These are phyloP conservation scores for Nigrograna mackinnonii DNA, from an alignment of 2,329 filamentous ascomycete genomes.

Conservation along the genomic window DNA sequence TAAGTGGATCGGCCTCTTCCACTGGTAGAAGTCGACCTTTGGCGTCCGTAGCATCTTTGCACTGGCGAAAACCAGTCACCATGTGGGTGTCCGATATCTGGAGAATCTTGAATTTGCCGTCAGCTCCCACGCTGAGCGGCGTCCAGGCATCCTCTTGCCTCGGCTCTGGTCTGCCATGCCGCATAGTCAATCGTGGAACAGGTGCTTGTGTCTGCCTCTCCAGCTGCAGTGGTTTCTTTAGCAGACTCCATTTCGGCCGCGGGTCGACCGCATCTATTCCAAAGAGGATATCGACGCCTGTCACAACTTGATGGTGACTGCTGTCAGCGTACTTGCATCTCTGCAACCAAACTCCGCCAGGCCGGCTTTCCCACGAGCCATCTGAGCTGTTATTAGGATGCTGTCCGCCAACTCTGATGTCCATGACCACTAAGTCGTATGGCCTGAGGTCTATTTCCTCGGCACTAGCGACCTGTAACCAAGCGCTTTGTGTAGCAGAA, in stretches of 20 bases:
- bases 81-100: conserved; percentile 89
- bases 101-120: conserved; percentile 93
- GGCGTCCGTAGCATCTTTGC: conserved; percentile 77
- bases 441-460: conserved; percentile 72
- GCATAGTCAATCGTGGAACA: conserved; percentile 67
- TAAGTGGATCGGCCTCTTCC: conserved; percentile 87
- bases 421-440: conserved; percentile 75
- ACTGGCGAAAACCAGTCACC: conserved; percentile 83
- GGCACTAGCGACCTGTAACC: conserved; percentile 14
- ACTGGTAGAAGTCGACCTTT: conserved; percentile 66
- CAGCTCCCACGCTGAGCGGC: conserved; percentile 69
- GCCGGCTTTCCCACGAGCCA: conserved; percentile 73
- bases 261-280: conserved; percentile 88
- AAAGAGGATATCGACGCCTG: conserved; percentile 81
- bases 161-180: conserved; percentile 67
- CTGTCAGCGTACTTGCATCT: conserved; percentile 64
- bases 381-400: conserved; percentile 62
- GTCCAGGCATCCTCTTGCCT: conserved; percentile 66
- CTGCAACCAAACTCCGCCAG: conserved; percentile 73
- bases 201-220: conserved; percentile 53
- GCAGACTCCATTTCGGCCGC: conserved; percentile 77
- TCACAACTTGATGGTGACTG: conserved; percentile 68
- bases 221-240: conserved; percentile 44
- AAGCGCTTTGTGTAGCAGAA: conserved; percentile 12
- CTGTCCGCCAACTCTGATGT: conserved; percentile 72